These are phyloP conservation scores for Batkoa obscura DNA, from an alignment of 371 early-diverging fungal genomes.

Conservation along the genomic window DNA sequence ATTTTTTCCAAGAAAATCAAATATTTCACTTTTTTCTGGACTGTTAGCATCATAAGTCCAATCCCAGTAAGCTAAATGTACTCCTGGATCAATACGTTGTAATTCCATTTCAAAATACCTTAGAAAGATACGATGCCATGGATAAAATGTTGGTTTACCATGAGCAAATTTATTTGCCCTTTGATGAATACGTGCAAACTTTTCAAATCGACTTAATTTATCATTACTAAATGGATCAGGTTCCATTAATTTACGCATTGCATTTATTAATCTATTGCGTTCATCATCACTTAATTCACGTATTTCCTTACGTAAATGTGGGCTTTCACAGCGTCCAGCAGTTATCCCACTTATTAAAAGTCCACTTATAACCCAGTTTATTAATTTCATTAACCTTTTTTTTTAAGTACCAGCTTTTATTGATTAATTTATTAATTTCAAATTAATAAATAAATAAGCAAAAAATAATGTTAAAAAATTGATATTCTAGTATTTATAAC, in stretches of 20 bases:
- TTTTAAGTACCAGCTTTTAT: no score
- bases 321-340: neutral
- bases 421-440: no score
- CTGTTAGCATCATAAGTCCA: constrained; percentile 16
- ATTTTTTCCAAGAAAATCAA: constrained; percentile 10
- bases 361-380: no score
- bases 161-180: neutral
- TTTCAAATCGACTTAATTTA: neutral
- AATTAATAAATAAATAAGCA: no score
- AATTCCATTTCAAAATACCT: constrained; percentile 13
- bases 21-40: constrained; percentile 8
- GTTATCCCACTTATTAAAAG: no score
- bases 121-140: constrained; percentile 22
- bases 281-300: neutral
- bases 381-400: no score
- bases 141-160: constrained; percentile 12
- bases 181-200: neutral
- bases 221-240: neutral
- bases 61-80: constrained; percentile 31
- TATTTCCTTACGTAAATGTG: neutral
- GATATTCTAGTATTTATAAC: no score
- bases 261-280: neutral
- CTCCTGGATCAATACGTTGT: constrained; percentile 13
- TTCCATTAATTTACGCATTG: neutral
- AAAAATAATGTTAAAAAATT: no score